phyloP scores from a whole-genome alignment of 2,329 filamentous ascomycete species.

The Celoporthe dispersa region DNA sequence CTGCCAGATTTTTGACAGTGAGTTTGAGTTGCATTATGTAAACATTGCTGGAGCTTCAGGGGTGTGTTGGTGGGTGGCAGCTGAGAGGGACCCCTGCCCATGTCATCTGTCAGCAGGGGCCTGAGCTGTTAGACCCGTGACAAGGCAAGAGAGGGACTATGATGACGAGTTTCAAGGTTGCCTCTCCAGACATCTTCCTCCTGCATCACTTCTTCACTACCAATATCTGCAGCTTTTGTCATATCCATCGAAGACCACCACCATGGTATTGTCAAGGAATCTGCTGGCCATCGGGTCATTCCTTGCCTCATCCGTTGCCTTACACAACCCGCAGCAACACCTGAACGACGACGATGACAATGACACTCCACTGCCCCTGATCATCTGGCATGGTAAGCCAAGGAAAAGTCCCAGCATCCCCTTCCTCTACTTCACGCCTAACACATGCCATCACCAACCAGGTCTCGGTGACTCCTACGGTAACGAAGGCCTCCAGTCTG shows the following conservation, averaged over 20 bases:
- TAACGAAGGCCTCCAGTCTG: constrained; percentile 71
- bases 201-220: neutral
- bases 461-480: constrained; percentile 73
- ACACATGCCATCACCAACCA: constrained; percentile 26
- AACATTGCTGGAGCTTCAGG: neutral
- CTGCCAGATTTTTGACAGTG: neutral
- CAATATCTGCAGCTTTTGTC: neutral
- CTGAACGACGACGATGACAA: constrained; percentile 44
- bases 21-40: neutral
- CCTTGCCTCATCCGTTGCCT: constrained; percentile 41
- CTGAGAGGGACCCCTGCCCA: neutral
- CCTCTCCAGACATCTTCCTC: constrained; percentile 3
- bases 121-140: neutral
- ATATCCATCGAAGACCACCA: neutral
- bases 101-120: neutral
- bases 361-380: constrained; percentile 78
- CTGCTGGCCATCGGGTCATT: constrained; percentile 39
- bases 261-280: constrained; percentile 37
- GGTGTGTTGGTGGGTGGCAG: neutral
- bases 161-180: constrained; percentile 5
- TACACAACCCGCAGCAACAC: constrained; percentile 33
- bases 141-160: neutral
- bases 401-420: constrained; percentile 18
- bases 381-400: constrained; percentile 87
- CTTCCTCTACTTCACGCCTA: neutral